Percentiles rank a stretch among this genome's conserved stretches.
Evolutionary conservation across 176 grass and related monocot species (phyloP).

Genomic region (Zea luxurians): DNA sequence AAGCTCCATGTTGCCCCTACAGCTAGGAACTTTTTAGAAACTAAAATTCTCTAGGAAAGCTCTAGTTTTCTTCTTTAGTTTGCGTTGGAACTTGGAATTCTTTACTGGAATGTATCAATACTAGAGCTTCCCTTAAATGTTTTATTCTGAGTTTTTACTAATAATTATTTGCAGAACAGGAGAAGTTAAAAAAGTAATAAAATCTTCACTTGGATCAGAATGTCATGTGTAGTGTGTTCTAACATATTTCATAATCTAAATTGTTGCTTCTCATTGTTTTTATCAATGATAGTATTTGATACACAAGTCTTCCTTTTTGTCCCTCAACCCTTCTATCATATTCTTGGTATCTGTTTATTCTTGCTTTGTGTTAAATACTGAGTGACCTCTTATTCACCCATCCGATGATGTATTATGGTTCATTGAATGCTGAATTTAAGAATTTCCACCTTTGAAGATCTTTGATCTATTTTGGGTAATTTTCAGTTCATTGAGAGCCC

Average conservation of each 20-base stretch:
- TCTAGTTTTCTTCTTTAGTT: slow-evolving; percentile 1
- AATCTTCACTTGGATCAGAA: background rate
- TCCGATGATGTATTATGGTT: background rate
- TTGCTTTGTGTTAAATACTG: slow-evolving; percentile 31
- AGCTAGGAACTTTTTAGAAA: slow-evolving; percentile 11
- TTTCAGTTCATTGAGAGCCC: slow-evolving; percentile 58
- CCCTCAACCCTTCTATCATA: slow-evolving; percentile 1
- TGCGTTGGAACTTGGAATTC: background rate
- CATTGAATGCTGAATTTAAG: slow-evolving; percentile 13
- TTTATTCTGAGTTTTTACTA: slow-evolving; percentile 11
- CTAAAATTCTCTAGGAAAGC: background rate
- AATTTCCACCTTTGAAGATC: slow-evolving; percentile 3
- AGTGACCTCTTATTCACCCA: slow-evolving; percentile 16
- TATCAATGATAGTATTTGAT: slow-evolving; percentile 10
- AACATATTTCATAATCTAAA: background rate
- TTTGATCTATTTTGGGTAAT: slow-evolving; percentile 31
- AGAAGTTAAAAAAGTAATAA: background rate
- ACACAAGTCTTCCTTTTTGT: slow-evolving; percentile 23
- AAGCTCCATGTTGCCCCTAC: background rate
- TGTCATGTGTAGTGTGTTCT: slow-evolving; percentile 2
- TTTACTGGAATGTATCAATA: background rate
- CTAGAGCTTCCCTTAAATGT: background rate
- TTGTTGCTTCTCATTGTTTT: slow-evolving; percentile 32
- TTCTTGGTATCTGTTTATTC: slow-evolving; percentile 17
- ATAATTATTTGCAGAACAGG: slow-evolving; percentile 12